Evolutionary conservation across 257 asterid species (phyloP), one percentile per base, ranked within the genome.

Genomic region (Handroanthus guayacan): DNA sequence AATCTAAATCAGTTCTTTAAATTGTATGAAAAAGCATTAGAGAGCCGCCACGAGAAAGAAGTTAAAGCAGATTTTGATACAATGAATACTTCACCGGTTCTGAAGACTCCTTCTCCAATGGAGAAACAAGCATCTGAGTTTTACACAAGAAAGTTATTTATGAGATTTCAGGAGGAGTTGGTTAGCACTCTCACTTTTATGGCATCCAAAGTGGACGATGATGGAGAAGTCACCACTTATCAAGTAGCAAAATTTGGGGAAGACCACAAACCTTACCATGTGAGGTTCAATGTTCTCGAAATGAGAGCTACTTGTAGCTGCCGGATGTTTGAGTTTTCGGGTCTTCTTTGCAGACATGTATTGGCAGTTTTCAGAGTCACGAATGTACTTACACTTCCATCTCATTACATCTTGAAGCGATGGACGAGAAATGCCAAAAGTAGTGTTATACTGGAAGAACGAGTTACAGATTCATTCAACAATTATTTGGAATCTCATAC

Each of bases 1-100:
- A 89, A 82, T 81, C 82, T 95, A 43, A 91, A 82, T 67, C 97
- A 90, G 87, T 95, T 95, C 80, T 89, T 93, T 72, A 95, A 91
- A 79, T 63, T 91, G 87, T 95, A 95, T 54, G 99, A 95, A 62
- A 95, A 95, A 71, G 99, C 98, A 3, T 75, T 91, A 45, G 99
- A 95, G 90, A 95, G 99, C 72, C 99, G 99, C 51, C 87, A 89
- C 41, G 98, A 95, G 87, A 95, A 93, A 81, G 99, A 95, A 87
- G 92, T 95, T 70, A 95, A 89, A 84, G 98, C 99, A 50, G 99
- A 95, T 80, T 93, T 89, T 50, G 99, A 95, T 55, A 87, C 96
- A 1, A 86, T 93, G 92, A 91, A 91, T 72, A 78, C 92, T 18
- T 60, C 86, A 47, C 89, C 97, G 9, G 82, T 76, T 80, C 82